Percentiles rank a stretch among this genome's conserved stretches.
Conservation (phyloP, 148 eudicot species). For the Persicaria tinctoria region DNA sequence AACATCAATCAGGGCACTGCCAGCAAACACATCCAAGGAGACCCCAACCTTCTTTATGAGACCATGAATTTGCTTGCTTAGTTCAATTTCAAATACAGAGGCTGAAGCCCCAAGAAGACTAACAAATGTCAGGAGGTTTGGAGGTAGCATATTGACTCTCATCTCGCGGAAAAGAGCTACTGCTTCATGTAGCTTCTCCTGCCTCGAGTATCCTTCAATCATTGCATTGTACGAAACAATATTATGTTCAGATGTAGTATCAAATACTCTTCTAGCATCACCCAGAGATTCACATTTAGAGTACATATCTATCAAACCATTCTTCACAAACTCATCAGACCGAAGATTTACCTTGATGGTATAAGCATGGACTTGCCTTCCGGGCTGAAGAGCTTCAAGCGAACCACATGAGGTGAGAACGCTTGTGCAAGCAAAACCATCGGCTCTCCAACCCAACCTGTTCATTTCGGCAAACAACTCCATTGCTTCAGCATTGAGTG, state of each 20-base stretch:
- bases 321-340: constrained; percentile 60
- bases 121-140: constrained; percentile 51
- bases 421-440: constrained; percentile 64
- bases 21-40: constrained; percentile 35
- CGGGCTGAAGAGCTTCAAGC: constrained; percentile 42
- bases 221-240: constrained; percentile 61
- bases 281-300: constrained; percentile 44
- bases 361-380: constrained; percentile 53
- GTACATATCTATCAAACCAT: constrained; percentile 69
- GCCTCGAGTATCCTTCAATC: constrained; percentile 67
- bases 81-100: constrained; percentile 26
- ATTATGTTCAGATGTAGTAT: constrained; percentile 22
- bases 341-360: constrained; percentile 44
- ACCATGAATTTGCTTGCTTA: constrained; percentile 52
- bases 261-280: constrained; percentile 55
- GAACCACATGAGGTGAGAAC: constrained; percentile 63
- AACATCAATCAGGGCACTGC: constrained; percentile 63
- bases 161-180: constrained; percentile 41
- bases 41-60: constrained; percentile 38
- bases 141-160: constrained; percentile 36
- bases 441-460: constrained; percentile 41
- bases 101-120: constrained; percentile 62
- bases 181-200: constrained; percentile 42
- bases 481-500: constrained; percentile 41
- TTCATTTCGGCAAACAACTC: constrained; percentile 43